Base-by-base conservation (phyloP, 805 yeast genomes). In the Metschnikowia kofuensis region DNA sequence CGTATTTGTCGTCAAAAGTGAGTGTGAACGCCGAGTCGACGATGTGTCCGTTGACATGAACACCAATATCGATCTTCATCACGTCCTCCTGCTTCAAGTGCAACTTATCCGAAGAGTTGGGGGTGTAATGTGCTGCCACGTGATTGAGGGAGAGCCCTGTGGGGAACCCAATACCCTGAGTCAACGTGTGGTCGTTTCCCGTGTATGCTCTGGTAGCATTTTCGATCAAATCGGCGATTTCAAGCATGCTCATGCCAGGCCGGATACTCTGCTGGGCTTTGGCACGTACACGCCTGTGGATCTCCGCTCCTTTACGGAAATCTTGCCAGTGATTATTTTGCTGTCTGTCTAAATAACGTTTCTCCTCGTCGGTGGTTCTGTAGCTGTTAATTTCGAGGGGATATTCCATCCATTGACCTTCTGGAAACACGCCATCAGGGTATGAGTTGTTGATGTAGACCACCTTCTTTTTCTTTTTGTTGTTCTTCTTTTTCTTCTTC, bases 111-210 rank as follows among this genome's bases (percentile, higher is more conserved):
- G 96, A 96, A 6, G 92, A 85, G 70, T 94, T 94, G 12, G 99
- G 99, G 0, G 98, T 92, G 69, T 90, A 94, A 66, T 94, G 99
- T 0, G 99, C 99, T 27, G 99, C 99, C 63, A 89, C 85, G 63
- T 90, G 87, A 69, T 94, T 94, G 55, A 92, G 68, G 1, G 96
- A 89, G 36, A 94, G 78, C 50, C 99, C 99, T n/a, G 97, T 90
- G 44, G 99, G 99, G 78, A 94, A 94, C 6, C 98, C 99, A 60
- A 91, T 82, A 36, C 99, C 99, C 14, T 89, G 94, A 46, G 65
- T 67, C 52, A 79, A 76, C 30, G 79, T 77, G 38, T 82, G 76
- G 59, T 83, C 85, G 44, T 85, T 85, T 38, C 78, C 85, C 13
- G 90, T 78, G 58, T 85, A 82, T 5, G 83, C 79, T 58, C 98